Evolutionary conservation across 2,329 filamentous ascomycete species (phyloP), one percentile per base, ranked within the genome.

Genomic region (Curvularia spicifera): DNA sequence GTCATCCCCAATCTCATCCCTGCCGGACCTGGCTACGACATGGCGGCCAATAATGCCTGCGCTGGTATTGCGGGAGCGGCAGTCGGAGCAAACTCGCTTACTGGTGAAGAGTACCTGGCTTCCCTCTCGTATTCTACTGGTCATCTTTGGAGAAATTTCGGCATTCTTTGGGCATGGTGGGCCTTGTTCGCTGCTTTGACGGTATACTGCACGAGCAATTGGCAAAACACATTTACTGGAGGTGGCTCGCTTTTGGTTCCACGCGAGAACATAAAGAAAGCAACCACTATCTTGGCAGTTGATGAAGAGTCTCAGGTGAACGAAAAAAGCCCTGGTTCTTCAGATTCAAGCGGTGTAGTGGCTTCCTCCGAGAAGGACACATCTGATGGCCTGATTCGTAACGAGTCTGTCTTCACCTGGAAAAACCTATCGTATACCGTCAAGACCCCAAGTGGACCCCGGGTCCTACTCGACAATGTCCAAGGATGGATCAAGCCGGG

Each of bases 391-490:
- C 78, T 90, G 1, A 74, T 87, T 18, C 83, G 82, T 22, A 90
- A 90, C 71, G 88, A 84, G 0, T 87, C 85, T 0, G 80, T 89
- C 0, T 90, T 96, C 54, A 93, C 90, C 1, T 86, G 84, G 84
- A 73, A 77, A 37, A 77, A 85, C 60, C 79, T 86, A 3, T 76
- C 75, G n/a, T 85, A 84, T 57, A 81, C 87, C 75, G 95, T 85
- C 61, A 81, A 79, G 31, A 80, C 65, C 4, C 65, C 66, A 1
- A 28, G 22, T 76, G 47, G 72, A 71, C 8, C 78, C 72, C 6
- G 76, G 78, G 31, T 70, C 76, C 57, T 87, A 9, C 71, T 87
- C 5, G 80, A 85, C 51, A 71, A 83, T 53, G 80, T 86, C 4
- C 76, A 76, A 29, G 84, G 77, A 3, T 85, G 76, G 74, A 81